phyloP scores from a whole-genome alignment of 306 rosid species.

The Vigna mungo region DNA sequence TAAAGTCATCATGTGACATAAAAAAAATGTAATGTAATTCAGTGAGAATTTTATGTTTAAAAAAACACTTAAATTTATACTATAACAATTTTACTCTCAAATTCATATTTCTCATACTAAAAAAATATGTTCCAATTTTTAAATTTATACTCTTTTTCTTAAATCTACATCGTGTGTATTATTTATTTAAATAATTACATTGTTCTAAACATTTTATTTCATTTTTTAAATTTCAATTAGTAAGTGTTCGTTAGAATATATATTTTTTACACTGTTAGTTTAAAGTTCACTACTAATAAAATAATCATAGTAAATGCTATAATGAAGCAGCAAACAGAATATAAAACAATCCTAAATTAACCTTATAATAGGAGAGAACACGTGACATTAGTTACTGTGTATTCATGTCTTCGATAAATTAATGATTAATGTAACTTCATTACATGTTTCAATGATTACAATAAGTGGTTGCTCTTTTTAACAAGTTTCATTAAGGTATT shows the following conservation, averaged over 20 bases:
- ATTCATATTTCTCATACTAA: background rate
- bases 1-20: too few species aligned
- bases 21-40: too few species aligned
- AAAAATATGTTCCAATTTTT: background rate
- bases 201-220: background rate
- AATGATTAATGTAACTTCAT: background rate
- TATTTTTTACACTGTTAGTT: background rate
- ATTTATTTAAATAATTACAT: background rate
- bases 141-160: background rate
- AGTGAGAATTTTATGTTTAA: too few species aligned
- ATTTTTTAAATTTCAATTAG: too few species aligned
- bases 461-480: background rate
- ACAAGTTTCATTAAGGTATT: background rate
- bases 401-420: background rate
- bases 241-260: background rate
- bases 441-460: background rate
- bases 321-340: background rate
- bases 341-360: background rate
- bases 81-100: background rate
- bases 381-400: background rate
- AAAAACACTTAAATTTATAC: background rate
- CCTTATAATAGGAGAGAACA: background rate
- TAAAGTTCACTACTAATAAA: background rate
- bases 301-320: background rate
- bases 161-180: background rate